Base-by-base conservation (phyloP, 805 yeast species). In the Candida quercuum region DNA sequence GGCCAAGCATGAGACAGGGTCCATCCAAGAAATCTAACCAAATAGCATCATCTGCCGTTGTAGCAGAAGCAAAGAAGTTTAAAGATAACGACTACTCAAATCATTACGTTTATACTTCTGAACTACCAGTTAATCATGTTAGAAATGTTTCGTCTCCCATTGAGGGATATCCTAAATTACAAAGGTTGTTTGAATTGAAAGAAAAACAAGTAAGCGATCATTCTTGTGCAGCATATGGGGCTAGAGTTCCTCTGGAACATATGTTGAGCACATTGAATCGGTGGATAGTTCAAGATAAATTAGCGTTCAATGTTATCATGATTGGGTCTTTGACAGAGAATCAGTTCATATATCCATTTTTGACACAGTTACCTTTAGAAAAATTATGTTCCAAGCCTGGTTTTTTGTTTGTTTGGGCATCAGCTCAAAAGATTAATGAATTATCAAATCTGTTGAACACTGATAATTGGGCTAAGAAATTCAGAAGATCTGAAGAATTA, bases 301-400 rank as follows among this genome's bases (percentile, higher is more conserved):
- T 85, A 27, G 76, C 74, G 42, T 91, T 89, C 59, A 96, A 89
- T 56, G 95, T 87, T 10, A 83, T 91, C 12, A 86, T 91, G 95
- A 77, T 89, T 38, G 95, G 95, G 1, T 91, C 93, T 3, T 66
- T 91, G 35, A 74, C 82, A 1, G 89, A 84, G 46, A 78, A 82
- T 51, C 88, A 80, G 51, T 71, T 83, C 38, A 64, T 84, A 15
- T 67, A 74, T 31, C 83, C 86, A 1, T 49, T 81, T 3, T 63
- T 89, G 18, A 61, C 72, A 2, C 74, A 72, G 46, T 61, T 88
- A 32, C 95, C 96, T 0, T 64, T 89, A 5, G 81, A 78, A 45
- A 77, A 69, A 50, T 63, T 89, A 23, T 77, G 93, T 38, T 73
- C 95, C 1, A 82, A 81, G 45, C 96, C 97, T 0, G 95, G 96